Percentiles rank a stretch among this genome's conserved stretches.
phyloP scores from a whole-genome alignment of 2,329 filamentous ascomycete genomes.

The Pseudonectria buxi region DNA sequence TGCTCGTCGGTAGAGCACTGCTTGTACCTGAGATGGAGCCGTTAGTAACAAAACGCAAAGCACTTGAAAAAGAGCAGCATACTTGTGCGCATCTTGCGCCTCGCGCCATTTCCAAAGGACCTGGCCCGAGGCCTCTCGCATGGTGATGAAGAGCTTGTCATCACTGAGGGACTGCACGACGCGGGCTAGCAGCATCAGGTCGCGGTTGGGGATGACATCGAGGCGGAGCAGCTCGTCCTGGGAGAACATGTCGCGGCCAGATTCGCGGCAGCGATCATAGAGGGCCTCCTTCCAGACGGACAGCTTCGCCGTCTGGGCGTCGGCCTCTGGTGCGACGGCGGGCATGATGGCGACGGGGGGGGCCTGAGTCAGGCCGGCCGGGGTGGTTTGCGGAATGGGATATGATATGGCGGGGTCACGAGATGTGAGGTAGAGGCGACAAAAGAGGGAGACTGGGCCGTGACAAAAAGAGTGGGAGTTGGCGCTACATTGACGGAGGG shows the following conservation, averaged over 20 bases:
- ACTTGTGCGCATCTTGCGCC: slow-evolving; percentile 57
- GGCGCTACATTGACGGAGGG: slow-evolving; percentile 22
- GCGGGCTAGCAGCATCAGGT: slow-evolving; percentile 46
- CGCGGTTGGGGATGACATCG: slow-evolving; percentile 49
- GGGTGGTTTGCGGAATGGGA: slow-evolving; percentile 12
- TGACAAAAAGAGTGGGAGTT: slow-evolving; percentile 3
- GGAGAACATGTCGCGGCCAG: slow-evolving; percentile 45
- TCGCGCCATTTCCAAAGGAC: slow-evolving; percentile 51
- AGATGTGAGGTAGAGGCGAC: slow-evolving; percentile 2
- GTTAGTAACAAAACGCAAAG: slow-evolving; percentile 7
- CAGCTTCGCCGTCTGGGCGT: slow-evolving; percentile 36
- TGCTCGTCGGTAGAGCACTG: slow-evolving; percentile 63
- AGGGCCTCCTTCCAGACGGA: slow-evolving; percentile 48
- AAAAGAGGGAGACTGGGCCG: background rate
- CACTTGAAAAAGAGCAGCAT: slow-evolving; percentile 13
- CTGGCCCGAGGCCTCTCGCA: slow-evolving; percentile 34
- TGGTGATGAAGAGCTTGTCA: slow-evolving; percentile 51
- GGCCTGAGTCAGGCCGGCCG: slow-evolving; percentile 1
- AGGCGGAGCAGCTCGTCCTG: slow-evolving; percentile 53
- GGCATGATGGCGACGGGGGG: slow-evolving; percentile 17
- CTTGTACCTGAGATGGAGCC: slow-evolving; percentile 41
- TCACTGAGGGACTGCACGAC: slow-evolving; percentile 52
- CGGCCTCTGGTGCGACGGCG: slow-evolving; percentile 22
- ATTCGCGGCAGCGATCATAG: slow-evolving; percentile 48
- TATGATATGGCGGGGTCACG: slow-evolving; percentile 2